Evolutionary conservation across 192 early-diverging fungal genomes (phyloP).

Genomic region (Rhizophlyctis rosea): DNA sequence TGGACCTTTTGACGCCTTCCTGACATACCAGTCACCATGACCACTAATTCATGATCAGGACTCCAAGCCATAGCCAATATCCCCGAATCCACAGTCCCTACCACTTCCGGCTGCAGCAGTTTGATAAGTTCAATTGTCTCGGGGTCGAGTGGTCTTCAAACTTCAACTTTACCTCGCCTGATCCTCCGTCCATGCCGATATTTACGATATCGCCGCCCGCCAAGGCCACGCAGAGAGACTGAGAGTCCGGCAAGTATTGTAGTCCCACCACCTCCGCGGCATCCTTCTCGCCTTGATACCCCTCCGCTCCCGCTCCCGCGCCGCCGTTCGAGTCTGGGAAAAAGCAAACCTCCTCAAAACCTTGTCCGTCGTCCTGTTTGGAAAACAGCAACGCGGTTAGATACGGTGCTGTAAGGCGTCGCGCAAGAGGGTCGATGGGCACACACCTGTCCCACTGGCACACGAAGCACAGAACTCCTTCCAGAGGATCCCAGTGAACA

Average conservation of each 20-base stretch:
- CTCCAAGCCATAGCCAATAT: conserved; percentile 75
- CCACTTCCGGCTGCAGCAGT: conserved; percentile 49
- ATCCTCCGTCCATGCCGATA: conserved; percentile 6
- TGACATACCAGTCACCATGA: conserved; percentile 68
- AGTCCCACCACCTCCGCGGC: conserved; percentile 18
- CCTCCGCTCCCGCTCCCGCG: background rate
- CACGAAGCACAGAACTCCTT: no score
- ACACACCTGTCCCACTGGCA: background rate
- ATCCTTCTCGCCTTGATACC: background rate
- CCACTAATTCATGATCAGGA: conserved; percentile 83
- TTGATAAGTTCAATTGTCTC: no score
- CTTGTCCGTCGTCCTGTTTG: conserved; percentile 34
- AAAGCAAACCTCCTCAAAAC: conserved; percentile 13
- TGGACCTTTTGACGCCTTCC: conserved; percentile 20
- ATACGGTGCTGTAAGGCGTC: no score
- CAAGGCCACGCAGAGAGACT: conserved; percentile 44
- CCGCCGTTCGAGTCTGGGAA: background rate
- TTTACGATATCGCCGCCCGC: conserved; percentile 48
- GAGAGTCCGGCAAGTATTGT: conserved; percentile 49
- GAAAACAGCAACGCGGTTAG: conserved; percentile 29
- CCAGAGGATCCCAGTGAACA: no score
- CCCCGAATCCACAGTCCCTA: conserved; percentile 74
- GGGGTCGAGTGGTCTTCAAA: no score
- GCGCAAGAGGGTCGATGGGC: background rate
- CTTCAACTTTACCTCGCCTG: conserved; percentile 20